These are phyloP conservation scores for Starmerella sp. DNA, from an alignment of 805 yeast species.

Conservation along the genomic window DNA sequence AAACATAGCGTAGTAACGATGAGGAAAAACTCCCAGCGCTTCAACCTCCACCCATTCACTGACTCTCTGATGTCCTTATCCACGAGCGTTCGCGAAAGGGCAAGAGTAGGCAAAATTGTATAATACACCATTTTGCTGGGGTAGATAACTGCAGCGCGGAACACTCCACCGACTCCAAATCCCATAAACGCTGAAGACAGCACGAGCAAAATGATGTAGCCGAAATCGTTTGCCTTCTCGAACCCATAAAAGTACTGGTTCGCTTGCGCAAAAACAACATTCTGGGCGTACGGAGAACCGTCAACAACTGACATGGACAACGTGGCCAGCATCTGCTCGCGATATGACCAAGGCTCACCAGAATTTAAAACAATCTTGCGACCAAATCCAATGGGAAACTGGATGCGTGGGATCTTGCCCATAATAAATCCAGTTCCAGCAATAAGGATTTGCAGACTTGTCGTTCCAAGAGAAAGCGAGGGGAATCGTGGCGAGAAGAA, in stretches of 20 bases:
- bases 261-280: neutral
- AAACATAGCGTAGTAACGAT: constrained; percentile 35
- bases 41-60: constrained; percentile 49
- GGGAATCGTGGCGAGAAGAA: constrained; percentile 42
- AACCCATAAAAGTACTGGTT: constrained; percentile 2
- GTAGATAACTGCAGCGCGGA: constrained; percentile 47
- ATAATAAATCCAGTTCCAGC: constrained; percentile 45
- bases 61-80: neutral
- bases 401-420: constrained; percentile 21
- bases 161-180: constrained; percentile 53
- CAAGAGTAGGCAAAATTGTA: constrained; percentile 36
- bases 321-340: constrained; percentile 10
- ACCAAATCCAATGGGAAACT: constrained; percentile 6
- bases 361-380: constrained; percentile 28
- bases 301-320: constrained; percentile 20
- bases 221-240: constrained; percentile 15
- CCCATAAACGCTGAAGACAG: constrained; percentile 53
- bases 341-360: constrained; percentile 40
- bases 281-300: constrained; percentile 9
- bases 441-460: constrained; percentile 48
- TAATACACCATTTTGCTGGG: constrained; percentile 47
- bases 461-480: constrained; percentile 37
- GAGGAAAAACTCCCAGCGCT: constrained; percentile 41
- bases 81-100: constrained; percentile 39
- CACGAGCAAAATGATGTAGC: constrained; percentile 44